Evolutionary conservation across 345 rosid genomes (phyloP).

Genomic region (Rhizophora apiculata): DNA sequence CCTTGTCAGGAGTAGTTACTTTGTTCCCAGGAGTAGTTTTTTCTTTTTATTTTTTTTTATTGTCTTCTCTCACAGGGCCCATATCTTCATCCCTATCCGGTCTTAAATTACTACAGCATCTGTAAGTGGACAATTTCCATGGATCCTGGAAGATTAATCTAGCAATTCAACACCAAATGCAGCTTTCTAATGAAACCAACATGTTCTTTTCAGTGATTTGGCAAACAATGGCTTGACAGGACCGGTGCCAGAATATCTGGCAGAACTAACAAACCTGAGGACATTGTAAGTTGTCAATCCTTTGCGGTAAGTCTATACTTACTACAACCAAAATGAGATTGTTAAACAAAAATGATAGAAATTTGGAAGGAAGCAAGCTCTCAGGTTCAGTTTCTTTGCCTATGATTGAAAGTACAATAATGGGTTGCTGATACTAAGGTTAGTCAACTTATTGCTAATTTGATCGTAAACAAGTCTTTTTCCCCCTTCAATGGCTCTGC

Average conservation of each 20-base stretch:
- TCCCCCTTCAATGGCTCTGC: not conserved
- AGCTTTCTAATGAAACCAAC: not conserved
- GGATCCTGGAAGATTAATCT: too few species aligned
- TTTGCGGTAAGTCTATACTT: not conserved
- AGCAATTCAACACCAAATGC: too few species aligned
- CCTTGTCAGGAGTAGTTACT: too few species aligned
- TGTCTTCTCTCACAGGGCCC: too few species aligned
- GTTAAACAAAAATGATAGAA: too few species aligned
- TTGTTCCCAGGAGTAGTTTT: too few species aligned
- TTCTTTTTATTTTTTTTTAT: too few species aligned
- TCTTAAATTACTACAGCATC: conserved; percentile 20
- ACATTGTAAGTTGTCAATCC: conserved; percentile 30
- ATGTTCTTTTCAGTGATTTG: not conserved
- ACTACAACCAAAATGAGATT: not conserved
- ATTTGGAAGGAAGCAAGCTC: conserved; percentile 29
- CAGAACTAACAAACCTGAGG: conserved; percentile 32
- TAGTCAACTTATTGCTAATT: not conserved
- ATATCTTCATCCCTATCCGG: conserved; percentile 19
- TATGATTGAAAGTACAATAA: not conserved
- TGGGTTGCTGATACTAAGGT: conserved; percentile 24
- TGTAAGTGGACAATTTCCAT: conserved; percentile 22
- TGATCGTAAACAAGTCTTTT: too few species aligned
- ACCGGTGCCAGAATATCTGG: conserved; percentile 29
- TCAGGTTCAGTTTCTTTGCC: conserved; percentile 14
- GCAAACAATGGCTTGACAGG: too few species aligned